Conservation (phyloP, 2,329 filamentous ascomycete species). For the Aspergillus sp. region DNA sequence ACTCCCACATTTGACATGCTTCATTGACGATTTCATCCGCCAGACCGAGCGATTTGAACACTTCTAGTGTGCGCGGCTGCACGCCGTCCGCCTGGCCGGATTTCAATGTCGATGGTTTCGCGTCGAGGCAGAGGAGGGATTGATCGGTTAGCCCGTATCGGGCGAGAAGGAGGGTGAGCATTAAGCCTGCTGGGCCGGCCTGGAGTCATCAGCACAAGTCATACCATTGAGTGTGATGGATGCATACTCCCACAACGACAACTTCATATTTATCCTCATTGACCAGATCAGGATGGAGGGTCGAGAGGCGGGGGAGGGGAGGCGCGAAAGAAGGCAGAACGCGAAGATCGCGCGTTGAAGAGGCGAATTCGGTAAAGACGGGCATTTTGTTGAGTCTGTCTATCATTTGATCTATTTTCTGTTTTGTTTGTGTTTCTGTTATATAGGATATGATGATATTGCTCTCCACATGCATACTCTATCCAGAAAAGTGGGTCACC, state of each 20-base stretch:
- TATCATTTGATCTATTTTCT: too few species aligned
- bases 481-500: too few species aligned
- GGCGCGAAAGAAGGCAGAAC: conserved; percentile 36
- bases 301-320: conserved; percentile 32
- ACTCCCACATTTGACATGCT: conserved; percentile 47
- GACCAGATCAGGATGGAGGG: conserved; percentile 9
- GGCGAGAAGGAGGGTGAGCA: conserved; percentile 38
- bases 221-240: too few species aligned
- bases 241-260: conserved; percentile 28
- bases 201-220: too few species aligned
- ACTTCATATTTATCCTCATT: conserved; percentile 37
- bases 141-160: conserved; percentile 39
- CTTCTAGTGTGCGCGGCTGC: conserved; percentile 40
- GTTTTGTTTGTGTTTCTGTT: too few species aligned
- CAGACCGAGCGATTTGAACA: conserved; percentile 38
- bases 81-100: conserved; percentile 41
- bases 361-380: conserved; percentile 34
- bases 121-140: conserved; percentile 40
- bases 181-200: conserved; percentile 40
- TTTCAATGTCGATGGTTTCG: conserved; percentile 34
- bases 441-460: too few species aligned
- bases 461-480: too few species aligned
- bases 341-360: conserved; percentile 33
- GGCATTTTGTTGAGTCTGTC: conserved; percentile 23
- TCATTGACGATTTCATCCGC: conserved; percentile 35